Base-by-base conservation (phyloP, 1,284 basidiomycete species). In the Leccinum holopus region DNA sequence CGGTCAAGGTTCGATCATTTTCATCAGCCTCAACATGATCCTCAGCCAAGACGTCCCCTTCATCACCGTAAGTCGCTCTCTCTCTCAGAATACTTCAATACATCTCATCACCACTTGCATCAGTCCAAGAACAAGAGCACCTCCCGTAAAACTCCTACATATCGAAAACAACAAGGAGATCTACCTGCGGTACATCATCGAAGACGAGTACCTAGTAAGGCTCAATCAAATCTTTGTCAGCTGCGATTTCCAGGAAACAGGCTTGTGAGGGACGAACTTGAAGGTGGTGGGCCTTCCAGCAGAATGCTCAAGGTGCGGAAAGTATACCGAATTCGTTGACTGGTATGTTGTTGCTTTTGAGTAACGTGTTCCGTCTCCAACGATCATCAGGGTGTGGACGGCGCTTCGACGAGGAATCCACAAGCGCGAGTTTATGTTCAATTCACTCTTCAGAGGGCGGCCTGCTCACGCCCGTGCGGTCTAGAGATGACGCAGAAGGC, bases 361-460 rank as follows among this genome's bases (percentile, higher is more conserved):
- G 3, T 10, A 9, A 12, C 10, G 2, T 30, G 14, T 1, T 25
- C 21, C 18, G 25, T 8, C 30, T 21, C 11, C 25, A 18, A 59
- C 9, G 6, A 2, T 5, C 11, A 28, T 51, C 25, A 67, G 66
- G 66, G 67, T 69, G 1, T 67, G 67, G 67, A 69, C 66, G 3
- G 66, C 66, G 10, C 66, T 67, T 5, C 65, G 65, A 21, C 59
- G 66, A 8, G 66, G 66, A 2, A 65, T 67, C 5, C 66, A 67
- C 44, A 67, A 67, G 3, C 67, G 62, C 28, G 62, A 69, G 12
- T 68, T 69, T 41, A 68, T 68, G 59, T 68, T 68, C 58, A 67
- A 68, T 11, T 30, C 67, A 11, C 66, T 68, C 47, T 37, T 69
- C 67, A 6, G 66, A 69, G 44, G 68, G 67, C 6, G 67, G 67